A percentile compares a stretch with the other conserved stretches of the same genome.
These are phyloP conservation scores for Annulohypoxylon moriforme DNA, from an alignment of 495 filamentous ascomycete species.

Conservation along the genomic window DNA sequence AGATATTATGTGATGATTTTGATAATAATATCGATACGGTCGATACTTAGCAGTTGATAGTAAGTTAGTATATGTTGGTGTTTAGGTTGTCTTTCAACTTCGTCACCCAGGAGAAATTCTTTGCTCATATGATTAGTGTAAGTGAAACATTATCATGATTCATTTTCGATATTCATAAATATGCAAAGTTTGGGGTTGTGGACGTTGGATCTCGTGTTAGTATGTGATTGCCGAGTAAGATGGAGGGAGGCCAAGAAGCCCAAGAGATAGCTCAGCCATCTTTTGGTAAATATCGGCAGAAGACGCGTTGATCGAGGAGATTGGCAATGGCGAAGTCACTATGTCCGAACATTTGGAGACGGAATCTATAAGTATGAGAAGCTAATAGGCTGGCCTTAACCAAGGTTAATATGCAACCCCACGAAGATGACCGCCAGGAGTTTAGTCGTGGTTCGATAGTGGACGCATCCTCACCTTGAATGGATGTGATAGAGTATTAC, in stretches of 20 bases:
- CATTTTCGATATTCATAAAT: not conserved
- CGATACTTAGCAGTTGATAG: not conserved
- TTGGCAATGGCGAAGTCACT: conserved; percentile 13
- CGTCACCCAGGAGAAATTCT: not conserved
- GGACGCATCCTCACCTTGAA: conserved; percentile 14
- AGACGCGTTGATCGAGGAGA: conserved; percentile 12
- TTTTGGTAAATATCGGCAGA: conserved; percentile 15
- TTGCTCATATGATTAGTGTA: not conserved
- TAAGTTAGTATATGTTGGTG: not conserved
- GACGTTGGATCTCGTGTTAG: conserved; percentile 2
- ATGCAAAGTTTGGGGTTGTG: conserved; percentile 1
- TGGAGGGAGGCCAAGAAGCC: conserved; percentile 33
- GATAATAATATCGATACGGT: too few species aligned
- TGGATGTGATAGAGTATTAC: conserved; percentile 12
- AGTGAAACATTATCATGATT: not conserved
- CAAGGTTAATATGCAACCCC: conserved; percentile 38
- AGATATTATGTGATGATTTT: too few species aligned
- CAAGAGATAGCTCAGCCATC: conserved; percentile 28
- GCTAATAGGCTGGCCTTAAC: conserved; percentile 35
- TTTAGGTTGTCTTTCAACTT: not conserved
- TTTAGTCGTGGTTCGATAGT: conserved; percentile 25
- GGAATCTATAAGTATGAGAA: not conserved
- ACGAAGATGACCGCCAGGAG: conserved; percentile 29
- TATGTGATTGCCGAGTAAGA: conserved; percentile 28
- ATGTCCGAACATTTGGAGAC: conserved; percentile 37